Conservation (phyloP, 345 rosid species). For the Firmiana major region DNA sequence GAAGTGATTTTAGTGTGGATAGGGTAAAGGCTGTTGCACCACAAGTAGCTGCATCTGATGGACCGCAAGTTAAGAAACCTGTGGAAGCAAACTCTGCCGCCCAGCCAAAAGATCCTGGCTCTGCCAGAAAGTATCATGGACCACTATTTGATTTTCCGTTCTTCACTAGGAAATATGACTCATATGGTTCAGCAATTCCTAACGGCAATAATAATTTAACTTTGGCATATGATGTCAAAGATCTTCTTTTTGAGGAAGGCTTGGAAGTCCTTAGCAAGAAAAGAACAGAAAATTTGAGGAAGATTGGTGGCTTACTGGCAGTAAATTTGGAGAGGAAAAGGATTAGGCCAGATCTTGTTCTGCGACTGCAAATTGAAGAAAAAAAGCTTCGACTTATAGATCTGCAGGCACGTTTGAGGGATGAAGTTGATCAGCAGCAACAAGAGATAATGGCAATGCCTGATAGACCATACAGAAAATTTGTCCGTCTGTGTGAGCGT, state of each 20-base stretch:
- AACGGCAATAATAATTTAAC: constrained; percentile 74
- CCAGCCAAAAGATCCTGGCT: constrained; percentile 66
- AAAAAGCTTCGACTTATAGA: constrained; percentile 78
- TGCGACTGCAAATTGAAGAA: constrained; percentile 96
- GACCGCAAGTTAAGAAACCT: constrained; percentile 63
- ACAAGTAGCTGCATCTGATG: constrained; percentile 52
- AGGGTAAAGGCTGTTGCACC: constrained; percentile 66
- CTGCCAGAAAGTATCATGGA: constrained; percentile 94
- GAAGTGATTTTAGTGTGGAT: constrained; percentile 62
- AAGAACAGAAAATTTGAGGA: constrained; percentile 76
- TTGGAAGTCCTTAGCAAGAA: constrained; percentile 68
- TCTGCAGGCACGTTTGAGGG: constrained; percentile 83
- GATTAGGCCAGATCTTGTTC: constrained; percentile 97
- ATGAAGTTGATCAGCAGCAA: constrained; percentile 89
- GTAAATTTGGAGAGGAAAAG: constrained; percentile 93
- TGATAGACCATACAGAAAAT: constrained; percentile 94
- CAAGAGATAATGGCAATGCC: constrained; percentile 99
- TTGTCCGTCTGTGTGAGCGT: constrained; percentile 95
- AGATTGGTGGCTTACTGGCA: constrained; percentile 73
- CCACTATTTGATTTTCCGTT: constrained; percentile 97
- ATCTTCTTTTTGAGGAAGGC: constrained; percentile 89
- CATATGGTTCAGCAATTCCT: constrained; percentile 68
- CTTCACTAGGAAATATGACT: constrained; percentile 92
- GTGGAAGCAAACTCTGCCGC: constrained; percentile 48
- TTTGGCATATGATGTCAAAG: constrained; percentile 85